Percentiles rank a stretch among this genome's conserved stretches.
Conservation (phyloP, 768 basidiomycete species). For the Suillus spraguei region DNA sequence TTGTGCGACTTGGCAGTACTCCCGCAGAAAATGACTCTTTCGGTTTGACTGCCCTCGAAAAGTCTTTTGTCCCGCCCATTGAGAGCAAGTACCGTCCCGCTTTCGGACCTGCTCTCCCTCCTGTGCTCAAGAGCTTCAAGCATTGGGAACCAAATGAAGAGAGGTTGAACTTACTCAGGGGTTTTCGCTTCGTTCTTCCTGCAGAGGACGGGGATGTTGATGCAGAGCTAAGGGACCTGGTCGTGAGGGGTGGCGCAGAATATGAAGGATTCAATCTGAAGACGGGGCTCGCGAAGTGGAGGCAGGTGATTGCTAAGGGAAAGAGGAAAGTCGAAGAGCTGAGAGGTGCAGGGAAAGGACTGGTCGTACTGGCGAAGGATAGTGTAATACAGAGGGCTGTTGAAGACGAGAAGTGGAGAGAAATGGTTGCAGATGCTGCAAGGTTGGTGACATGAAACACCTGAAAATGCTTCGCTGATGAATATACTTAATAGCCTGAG, state of each 20-base stretch:
- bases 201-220: slow-evolving; percentile 56
- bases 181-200: slow-evolving; percentile 60
- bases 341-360: slow-evolving; percentile 38
- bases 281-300: slow-evolving; percentile 51
- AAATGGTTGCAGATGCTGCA: slow-evolving; percentile 51
- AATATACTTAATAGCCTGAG: slow-evolving; percentile 33
- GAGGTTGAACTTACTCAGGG: slow-evolving; percentile 54
- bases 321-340: slow-evolving; percentile 45
- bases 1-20: slow-evolving; percentile 52
- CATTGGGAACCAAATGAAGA: slow-evolving; percentile 73
- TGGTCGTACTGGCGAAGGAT: slow-evolving; percentile 56
- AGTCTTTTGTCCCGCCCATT: slow-evolving; percentile 50
- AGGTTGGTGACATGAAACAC: slow-evolving; percentile 39
- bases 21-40: slow-evolving; percentile 36
- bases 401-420: slow-evolving; percentile 57
- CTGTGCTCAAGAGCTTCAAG: slow-evolving; percentile 50
- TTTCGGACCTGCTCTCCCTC: slow-evolving; percentile 52
- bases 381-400: slow-evolving; percentile 49
- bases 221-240: slow-evolving; percentile 51
- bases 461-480: slow-evolving; percentile 14
- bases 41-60: slow-evolving; percentile 46
- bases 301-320: slow-evolving; percentile 52
- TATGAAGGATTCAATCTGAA: slow-evolving; percentile 63
- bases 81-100: slow-evolving; percentile 59
- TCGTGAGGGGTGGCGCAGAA: slow-evolving; percentile 59